Conservation (phyloP, 2,329 filamentous ascomycete species). For the Aspergillus jensenii region DNA sequence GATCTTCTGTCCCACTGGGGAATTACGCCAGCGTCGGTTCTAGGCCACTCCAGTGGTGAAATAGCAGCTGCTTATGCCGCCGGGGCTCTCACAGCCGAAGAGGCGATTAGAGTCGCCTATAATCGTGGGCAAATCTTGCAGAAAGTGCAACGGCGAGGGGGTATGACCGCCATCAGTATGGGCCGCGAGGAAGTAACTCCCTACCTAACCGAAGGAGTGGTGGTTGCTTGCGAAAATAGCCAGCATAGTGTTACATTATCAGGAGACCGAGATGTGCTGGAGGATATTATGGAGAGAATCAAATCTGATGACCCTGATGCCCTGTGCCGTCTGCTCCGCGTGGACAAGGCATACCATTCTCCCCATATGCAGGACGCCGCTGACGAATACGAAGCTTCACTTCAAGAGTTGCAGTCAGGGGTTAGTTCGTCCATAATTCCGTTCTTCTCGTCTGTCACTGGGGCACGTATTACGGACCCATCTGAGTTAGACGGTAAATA, state of each 20-base stretch:
- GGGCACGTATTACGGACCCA: neutral
- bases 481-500: neutral
- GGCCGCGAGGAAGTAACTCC: neutral
- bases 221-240: constrained; percentile 21
- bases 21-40: constrained; percentile 10
- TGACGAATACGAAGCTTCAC: neutral
- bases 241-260: constrained; percentile 17
- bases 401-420: neutral
- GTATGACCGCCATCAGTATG: constrained; percentile 16
- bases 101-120: constrained; percentile 19
- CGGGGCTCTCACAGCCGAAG: constrained; percentile 2
- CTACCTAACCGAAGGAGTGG: constrained; percentile 10
- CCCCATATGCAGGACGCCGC: constrained; percentile 18
- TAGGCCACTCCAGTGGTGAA: constrained; percentile 24
- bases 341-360: constrained; percentile 23
- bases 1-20: constrained; percentile 12
- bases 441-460: constrained; percentile 5
- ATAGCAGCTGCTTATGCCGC: constrained; percentile 22
- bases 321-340: constrained; percentile 13
- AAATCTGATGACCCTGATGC: constrained; percentile 11
- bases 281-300: constrained; percentile 1
- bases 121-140: constrained; percentile 13
- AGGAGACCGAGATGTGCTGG: constrained; percentile 13
- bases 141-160: constrained; percentile 2
- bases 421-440: constrained; percentile 3